Percentiles rank a stretch among this genome's conserved stretches.
These are phyloP conservation scores for Coemansia sp. DNA, from an alignment of 192 early-diverging fungal genomes.

Conservation along the genomic window DNA sequence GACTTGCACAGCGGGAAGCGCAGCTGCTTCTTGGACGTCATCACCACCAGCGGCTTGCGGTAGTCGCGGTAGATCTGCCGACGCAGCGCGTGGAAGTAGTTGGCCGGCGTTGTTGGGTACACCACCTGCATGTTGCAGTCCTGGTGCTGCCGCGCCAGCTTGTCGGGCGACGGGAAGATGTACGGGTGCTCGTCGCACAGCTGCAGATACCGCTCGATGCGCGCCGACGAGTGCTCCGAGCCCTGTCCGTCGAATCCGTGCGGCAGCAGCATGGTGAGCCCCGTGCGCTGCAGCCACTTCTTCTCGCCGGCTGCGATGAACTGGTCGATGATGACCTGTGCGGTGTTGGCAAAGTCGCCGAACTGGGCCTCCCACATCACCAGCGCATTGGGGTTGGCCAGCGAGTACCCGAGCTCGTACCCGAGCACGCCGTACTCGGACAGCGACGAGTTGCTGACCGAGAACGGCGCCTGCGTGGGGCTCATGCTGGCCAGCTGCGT, in stretches of 20 bases:
- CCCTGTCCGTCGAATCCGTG: slow-evolving; percentile 99
- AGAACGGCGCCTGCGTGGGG: slow-evolving; percentile 83
- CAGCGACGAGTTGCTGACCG: slow-evolving; percentile 92
- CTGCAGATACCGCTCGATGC: slow-evolving; percentile 95
- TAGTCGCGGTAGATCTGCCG: slow-evolving; percentile 96
- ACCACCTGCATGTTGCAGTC: slow-evolving; percentile 98
- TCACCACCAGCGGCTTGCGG: slow-evolving; percentile 88
- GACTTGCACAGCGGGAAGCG: slow-evolving; percentile 93
- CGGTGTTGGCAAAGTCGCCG: slow-evolving; percentile 96
- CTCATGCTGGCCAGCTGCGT: slow-evolving; percentile 85
- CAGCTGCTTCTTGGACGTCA: slow-evolving; percentile 85
- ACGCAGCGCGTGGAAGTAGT: slow-evolving; percentile 95
- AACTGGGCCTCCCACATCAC: slow-evolving; percentile 99
- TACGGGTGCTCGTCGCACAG: slow-evolving; percentile 94
- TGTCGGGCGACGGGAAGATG: slow-evolving; percentile 72
- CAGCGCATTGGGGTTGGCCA: slow-evolving; percentile 91
- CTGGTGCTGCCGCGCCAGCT: slow-evolving; percentile 89
- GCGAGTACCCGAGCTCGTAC: slow-evolving; percentile 96
- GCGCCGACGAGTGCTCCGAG: slow-evolving; percentile 95
- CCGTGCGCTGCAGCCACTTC: slow-evolving; percentile 97
- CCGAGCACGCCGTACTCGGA: slow-evolving; percentile 95
- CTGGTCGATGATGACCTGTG: slow-evolving; percentile 98
- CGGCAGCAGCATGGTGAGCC: slow-evolving; percentile 89
- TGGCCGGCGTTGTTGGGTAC: slow-evolving; percentile 94
- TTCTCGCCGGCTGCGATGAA: slow-evolving; percentile 94